Percentiles rank a stretch among this genome's conserved stretches.
phyloP scores from a whole-genome alignment of 176 grass and related monocot species.

The Oropetium thomaeum region DNA sequence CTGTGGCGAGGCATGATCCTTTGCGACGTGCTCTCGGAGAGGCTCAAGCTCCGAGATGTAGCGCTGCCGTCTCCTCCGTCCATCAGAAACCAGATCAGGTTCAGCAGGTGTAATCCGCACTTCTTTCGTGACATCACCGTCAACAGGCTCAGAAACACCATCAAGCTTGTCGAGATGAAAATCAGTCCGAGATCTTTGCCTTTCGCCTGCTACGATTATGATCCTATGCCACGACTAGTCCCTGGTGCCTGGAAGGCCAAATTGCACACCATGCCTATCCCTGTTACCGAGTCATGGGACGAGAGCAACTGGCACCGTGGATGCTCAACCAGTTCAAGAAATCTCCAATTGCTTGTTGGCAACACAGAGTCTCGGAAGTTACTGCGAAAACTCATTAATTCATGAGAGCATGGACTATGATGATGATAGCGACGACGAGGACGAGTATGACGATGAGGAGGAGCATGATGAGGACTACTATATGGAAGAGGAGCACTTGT shows the following conservation, averaged over 20 bases:
- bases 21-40: not conserved
- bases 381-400: no score
- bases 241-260: not conserved
- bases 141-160: not conserved
- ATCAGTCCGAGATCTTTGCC: not conserved
- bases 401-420: no score
- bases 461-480: no score
- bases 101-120: no score
- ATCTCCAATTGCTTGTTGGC: not conserved
- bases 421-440: no score
- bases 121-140: not conserved
- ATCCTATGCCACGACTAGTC: no score
- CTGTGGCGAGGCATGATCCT: slow-evolving; percentile 6
- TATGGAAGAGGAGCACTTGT: not conserved
- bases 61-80: not conserved
- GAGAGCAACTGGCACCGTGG: not conserved
- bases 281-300: not conserved
- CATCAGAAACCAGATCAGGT: no score
- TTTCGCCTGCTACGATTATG: no score
- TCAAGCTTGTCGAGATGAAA: not conserved
- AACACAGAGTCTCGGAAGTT: not conserved
- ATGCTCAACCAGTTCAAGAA: not conserved
- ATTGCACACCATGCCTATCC: not conserved
- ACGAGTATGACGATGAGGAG: no score
- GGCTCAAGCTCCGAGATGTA: not conserved